phyloP scores from a whole-genome alignment of 1,284 basidiomycete genomes.

The Trametes versicolor region DNA sequence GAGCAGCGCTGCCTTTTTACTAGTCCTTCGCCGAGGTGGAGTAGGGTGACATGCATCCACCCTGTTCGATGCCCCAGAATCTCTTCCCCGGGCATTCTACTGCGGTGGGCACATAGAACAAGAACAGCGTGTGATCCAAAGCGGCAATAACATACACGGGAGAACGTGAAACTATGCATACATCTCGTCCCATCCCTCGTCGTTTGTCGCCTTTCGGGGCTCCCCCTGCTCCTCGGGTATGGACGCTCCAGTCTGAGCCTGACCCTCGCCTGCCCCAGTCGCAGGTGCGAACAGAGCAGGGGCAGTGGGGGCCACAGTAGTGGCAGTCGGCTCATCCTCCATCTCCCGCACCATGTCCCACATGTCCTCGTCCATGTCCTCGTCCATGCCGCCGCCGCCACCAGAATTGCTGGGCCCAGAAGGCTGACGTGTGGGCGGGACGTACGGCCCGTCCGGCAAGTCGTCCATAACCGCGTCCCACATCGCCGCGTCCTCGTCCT shows the following conservation, averaged over 20 bases:
- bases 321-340: conserved; percentile 46
- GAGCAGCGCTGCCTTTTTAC: not conserved
- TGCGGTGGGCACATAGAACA: not conserved
- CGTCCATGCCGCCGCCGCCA: conserved; percentile 13
- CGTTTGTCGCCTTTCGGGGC: conserved; percentile 37
- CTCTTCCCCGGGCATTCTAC: no score
- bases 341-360: conserved; percentile 74
- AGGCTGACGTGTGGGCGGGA: conserved; percentile 19
- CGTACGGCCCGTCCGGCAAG: conserved; percentile 31
- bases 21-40: not conserved
- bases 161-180: conserved; percentile 33
- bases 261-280: not conserved
- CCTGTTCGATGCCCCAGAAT: no score
- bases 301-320: not conserved
- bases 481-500: conserved; percentile 62
- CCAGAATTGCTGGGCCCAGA: not conserved
- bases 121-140: not conserved
- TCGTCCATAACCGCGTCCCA: conserved; percentile 57
- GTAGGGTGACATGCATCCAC: no score
- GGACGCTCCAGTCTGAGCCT: not conserved
- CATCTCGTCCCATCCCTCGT: conserved; percentile 49
- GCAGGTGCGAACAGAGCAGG: not conserved
- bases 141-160: not conserved
- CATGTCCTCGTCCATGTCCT: conserved; percentile 69
- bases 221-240: not conserved